Conservation (phyloP, 257 asterid genomes). For the Solanum pinnatisectum region DNA sequence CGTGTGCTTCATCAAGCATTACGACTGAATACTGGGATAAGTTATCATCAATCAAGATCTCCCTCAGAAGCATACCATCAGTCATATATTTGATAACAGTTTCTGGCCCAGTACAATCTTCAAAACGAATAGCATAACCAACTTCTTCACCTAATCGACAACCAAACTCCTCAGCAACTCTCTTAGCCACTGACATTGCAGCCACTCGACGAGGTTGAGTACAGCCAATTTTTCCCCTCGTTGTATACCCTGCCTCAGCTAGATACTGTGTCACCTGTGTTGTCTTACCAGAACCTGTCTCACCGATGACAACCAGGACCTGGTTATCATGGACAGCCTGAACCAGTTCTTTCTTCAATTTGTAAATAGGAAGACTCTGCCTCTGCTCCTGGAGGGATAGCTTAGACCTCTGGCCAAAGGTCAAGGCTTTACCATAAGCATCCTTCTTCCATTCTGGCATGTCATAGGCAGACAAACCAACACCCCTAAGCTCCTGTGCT, state of each 20-base stretch:
- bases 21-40: conserved; percentile 81
- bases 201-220: conserved; percentile 99
- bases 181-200: conserved; percentile 96
- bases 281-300: conserved; percentile 95
- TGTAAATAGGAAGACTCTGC: conserved; percentile 76
- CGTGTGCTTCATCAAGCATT: conserved; percentile 97
- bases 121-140: conserved; percentile 88
- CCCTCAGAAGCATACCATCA: conserved; percentile 96
- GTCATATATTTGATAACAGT: conserved; percentile 96
- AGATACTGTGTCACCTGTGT: conserved; percentile 94
- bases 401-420: conserved; percentile 92
- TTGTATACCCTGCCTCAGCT: conserved; percentile 93
- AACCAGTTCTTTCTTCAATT: conserved; percentile 72
- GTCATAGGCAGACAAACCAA: conserved; percentile 92
- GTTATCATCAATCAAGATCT: conserved; percentile 74
- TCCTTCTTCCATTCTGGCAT: conserved; percentile 99
- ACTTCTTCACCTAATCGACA: conserved; percentile 95
- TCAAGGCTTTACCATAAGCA: conserved; percentile 82
- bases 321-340: conserved; percentile 89
- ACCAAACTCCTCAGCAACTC: conserved; percentile 97
- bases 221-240: conserved; percentile 85
- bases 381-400: conserved; percentile 92
- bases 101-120: conserved; percentile 95
- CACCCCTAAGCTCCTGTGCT: conserved; percentile 94
- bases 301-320: conserved; percentile 90